Base-by-base conservation (phyloP, 768 basidiomycete species). In the Kwoniella botswanensis region DNA sequence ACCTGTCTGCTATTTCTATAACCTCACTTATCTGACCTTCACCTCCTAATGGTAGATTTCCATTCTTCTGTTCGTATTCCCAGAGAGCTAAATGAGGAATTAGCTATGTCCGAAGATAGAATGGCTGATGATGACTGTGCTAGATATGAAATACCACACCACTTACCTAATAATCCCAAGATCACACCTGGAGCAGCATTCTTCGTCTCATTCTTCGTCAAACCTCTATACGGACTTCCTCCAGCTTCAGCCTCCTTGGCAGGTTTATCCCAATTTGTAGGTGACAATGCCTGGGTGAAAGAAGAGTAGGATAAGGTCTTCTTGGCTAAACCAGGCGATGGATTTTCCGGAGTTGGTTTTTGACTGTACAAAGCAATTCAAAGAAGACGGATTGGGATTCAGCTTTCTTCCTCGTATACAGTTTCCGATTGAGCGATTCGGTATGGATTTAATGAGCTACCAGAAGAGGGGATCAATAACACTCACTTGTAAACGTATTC, bases 401-500 rank as follows among this genome's bases (percentile, higher is more conserved):
- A 35, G 35, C 35, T 3, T 35, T 35, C 35, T 35, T n/a, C n/a
- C n/a, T n/a, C n/a, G n/a, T n/a, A n/a, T n/a, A n/a, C n/a, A n/a
- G n/a, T n/a, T n/a, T n/a, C n/a, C n/a, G n/a, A n/a, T n/a, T n/a
- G 29, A 56, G 29, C 9, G 9, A 17, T 26, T 26, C 26, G 3
- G 26, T 26, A 26, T 3, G 26, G 26, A 26, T 26, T 26, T 26
- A 26, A 26, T 26, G 26, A 2, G 26, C 26, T 26, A 4, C 29
- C 64, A 55, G 11, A 1, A 52, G 26, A 15, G 24, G 42, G 42
- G 43, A 26, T 12, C 17, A 42, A 3, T 21, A 7, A 9, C 15
- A 79, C 94, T 85, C 84, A 95, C 96, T 90, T 88, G 57, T 90
- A 85, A 72, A 97, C 89, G 82, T 91, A 93, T 71, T 94, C 90